Evolutionary conservation across 495 filamentous ascomycete species (phyloP).

Genomic region (Tricharina praecox): DNA sequence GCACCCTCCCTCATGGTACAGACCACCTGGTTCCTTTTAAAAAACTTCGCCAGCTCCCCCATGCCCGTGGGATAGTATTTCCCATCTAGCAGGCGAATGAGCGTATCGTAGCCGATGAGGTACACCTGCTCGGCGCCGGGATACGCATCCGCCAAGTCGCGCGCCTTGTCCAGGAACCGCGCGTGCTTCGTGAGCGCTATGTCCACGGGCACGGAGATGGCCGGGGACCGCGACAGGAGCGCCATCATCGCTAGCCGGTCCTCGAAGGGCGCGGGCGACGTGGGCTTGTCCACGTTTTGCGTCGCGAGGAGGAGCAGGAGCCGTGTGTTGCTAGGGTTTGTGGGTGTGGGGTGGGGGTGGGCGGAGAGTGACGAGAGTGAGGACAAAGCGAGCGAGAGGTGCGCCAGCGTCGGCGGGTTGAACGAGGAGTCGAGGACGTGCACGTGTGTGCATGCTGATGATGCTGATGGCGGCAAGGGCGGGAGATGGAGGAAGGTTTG

Average conservation of each 20-base stretch:
- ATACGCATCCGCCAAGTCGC: slow-evolving; percentile 30
- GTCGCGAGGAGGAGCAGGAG: slow-evolving; percentile 70
- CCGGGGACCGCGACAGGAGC: too few relatives aligned
- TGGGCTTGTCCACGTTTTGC: slow-evolving; percentile 85
- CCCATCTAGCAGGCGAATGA: slow-evolving; percentile 63
- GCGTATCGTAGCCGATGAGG: slow-evolving; percentile 73
- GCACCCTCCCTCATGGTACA: slow-evolving; percentile 56
- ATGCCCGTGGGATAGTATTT: slow-evolving; percentile 63
- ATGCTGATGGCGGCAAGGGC: not conserved
- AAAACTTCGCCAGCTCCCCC: slow-evolving; percentile 46
- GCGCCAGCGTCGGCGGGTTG: slow-evolving; percentile 80
- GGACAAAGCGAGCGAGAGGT: slow-evolving; percentile 55
- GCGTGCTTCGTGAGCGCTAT: slow-evolving; percentile 50
- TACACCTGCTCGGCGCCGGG: slow-evolving; percentile 44
- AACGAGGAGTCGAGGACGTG: slow-evolving; percentile 89
- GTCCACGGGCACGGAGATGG: slow-evolving; percentile 52
- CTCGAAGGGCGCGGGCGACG: slow-evolving; percentile 65
- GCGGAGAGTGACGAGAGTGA: slow-evolving; percentile 27
- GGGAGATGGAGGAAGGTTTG: slow-evolving; percentile 5
- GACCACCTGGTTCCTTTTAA: slow-evolving; percentile 47
- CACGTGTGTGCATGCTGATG: slow-evolving; percentile 30
- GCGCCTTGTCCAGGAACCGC: slow-evolving; percentile 42
- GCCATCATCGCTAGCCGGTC: slow-evolving; percentile 68
- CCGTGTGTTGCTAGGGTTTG: not conserved
- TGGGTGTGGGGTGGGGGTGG: not conserved